Conservation (phyloP, 1,139 yeast species). For the Suhomyces bribrorum region DNA sequence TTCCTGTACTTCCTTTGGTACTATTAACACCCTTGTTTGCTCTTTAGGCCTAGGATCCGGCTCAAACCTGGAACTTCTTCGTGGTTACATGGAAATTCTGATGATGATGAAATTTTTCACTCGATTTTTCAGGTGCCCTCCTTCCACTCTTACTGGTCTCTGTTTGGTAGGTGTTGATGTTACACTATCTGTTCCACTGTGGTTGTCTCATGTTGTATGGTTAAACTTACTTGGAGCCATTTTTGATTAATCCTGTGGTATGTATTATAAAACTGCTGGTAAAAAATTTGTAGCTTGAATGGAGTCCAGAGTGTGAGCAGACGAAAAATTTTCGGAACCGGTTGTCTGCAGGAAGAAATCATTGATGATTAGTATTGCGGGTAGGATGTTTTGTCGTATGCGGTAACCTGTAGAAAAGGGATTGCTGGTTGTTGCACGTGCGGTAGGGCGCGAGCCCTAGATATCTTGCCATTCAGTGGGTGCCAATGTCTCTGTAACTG, state of each 20-base stretch:
- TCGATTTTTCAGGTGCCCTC: too few relatives aligned
- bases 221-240: slow-evolving; percentile 31
- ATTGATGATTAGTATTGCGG: slow-evolving; percentile 2
- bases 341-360: slow-evolving; percentile 8
- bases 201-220: neutral
- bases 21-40: too few relatives aligned
- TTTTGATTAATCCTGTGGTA: slow-evolving; percentile 20
- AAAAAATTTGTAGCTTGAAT: slow-evolving; percentile 12
- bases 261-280: slow-evolving; percentile 11
- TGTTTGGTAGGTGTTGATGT: too few relatives aligned
- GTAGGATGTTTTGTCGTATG: neutral
- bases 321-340: slow-evolving; percentile 15
- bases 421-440: slow-evolving; percentile 4
- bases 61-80: neutral
- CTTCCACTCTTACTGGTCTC: too few relatives aligned
- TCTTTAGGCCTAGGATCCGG: too few relatives aligned
- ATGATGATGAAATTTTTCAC: neutral
- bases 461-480: neutral
- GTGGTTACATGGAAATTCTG: neutral
- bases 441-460: slow-evolving; percentile 9
- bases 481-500: too few relatives aligned
- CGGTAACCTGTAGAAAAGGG: slow-evolving; percentile 1
- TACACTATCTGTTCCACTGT: too few relatives aligned
- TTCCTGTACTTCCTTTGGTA: too few relatives aligned
- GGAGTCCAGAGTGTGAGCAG: slow-evolving; percentile 8